phyloP scores from a whole-genome alignment of 768 basidiomycete genomes.

The Kwoniella shandongensis region DNA sequence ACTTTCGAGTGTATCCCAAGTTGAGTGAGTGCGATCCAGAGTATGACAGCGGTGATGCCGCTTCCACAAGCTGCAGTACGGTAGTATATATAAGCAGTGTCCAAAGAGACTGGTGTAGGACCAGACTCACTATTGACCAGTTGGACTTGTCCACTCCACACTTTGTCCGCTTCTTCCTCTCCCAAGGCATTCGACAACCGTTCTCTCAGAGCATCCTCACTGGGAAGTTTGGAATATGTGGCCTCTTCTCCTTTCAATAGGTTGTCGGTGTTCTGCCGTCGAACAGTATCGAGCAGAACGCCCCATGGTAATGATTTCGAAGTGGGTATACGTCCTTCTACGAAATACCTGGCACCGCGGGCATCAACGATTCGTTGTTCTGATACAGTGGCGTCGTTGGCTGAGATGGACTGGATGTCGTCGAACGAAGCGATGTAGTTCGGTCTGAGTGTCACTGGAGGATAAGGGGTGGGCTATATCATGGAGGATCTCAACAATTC shows the following conservation, averaged over 20 bases:
- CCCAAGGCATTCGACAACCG: constrained; percentile 64
- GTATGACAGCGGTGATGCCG: constrained; percentile 93
- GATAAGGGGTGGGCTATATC: constrained; percentile 68
- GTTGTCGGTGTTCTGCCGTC: constrained; percentile 60
- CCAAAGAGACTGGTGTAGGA: neutral
- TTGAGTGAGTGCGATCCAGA: constrained; percentile 86
- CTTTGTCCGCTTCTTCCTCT: constrained; percentile 50
- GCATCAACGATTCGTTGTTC: constrained; percentile 62
- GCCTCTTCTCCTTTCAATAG: constrained; percentile 57
- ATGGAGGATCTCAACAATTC: constrained; percentile 54
- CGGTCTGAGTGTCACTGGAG: constrained; percentile 78
- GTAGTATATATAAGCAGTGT: neutral
- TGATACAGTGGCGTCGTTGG: neutral
- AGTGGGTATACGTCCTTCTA: constrained; percentile 84
- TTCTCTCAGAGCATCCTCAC: constrained; percentile 59
- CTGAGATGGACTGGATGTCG: constrained; percentile 6
- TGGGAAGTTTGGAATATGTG: constrained; percentile 59
- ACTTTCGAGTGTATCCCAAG: constrained; percentile 58
- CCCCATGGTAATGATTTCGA: constrained; percentile 78
- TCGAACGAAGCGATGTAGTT: constrained; percentile 58
- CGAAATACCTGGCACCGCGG: constrained; percentile 5
- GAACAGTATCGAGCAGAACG: too few relatives aligned
- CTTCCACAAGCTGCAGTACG: constrained; percentile 68
- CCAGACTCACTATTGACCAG: constrained; percentile 66
- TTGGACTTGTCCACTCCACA: constrained; percentile 46